A percentile compares a stretch with the other conserved stretches of the same genome.
phyloP scores from a whole-genome alignment of 1,139 yeast genomes.

The Lizanozyma gosingica region DNA sequence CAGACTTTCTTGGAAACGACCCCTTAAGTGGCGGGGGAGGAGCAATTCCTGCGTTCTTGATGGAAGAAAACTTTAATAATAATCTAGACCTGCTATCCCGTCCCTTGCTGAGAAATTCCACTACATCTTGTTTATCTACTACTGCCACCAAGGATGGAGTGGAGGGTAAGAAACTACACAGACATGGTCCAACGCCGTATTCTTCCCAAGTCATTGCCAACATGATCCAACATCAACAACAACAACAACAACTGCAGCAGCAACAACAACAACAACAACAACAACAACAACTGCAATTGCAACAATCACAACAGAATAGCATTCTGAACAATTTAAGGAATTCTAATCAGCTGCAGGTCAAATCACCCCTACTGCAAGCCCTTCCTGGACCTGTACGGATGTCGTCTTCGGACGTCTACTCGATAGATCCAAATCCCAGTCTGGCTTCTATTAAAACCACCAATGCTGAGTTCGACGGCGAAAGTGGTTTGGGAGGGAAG shows the following conservation, averaged over 20 bases:
- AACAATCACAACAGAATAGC: not conserved
- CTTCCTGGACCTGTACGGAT: not conserved
- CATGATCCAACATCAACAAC: slow-evolving; percentile 21
- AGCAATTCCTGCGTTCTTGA: not conserved
- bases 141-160: slow-evolving; percentile 69
- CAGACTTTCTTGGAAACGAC: not conserved
- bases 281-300: not conserved
- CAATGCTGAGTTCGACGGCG: slow-evolving; percentile 24
- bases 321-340: slow-evolving; percentile 1
- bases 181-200: slow-evolving; percentile 31
- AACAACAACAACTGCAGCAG: slow-evolving; percentile 3
- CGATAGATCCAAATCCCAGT: slow-evolving; percentile 8
- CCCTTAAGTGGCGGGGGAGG: not conserved
- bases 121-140: slow-evolving; percentile 57
- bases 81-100: slow-evolving; percentile 25
- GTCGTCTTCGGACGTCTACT: not conserved
- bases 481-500: slow-evolving; percentile 9
- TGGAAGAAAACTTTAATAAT: not conserved
- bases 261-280: slow-evolving; percentile 1
- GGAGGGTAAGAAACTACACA: slow-evolving; percentile 51
- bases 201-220: slow-evolving; percentile 24
- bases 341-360: not conserved
- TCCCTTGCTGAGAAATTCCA: slow-evolving; percentile 53
- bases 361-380: not conserved
- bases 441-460: slow-evolving; percentile 21